A percentile compares a stretch with the other conserved stretches of the same genome.
Evolutionary conservation across 1,284 basidiomycete species (phyloP).

Genomic region (Phaffia rhodozyma): DNA sequence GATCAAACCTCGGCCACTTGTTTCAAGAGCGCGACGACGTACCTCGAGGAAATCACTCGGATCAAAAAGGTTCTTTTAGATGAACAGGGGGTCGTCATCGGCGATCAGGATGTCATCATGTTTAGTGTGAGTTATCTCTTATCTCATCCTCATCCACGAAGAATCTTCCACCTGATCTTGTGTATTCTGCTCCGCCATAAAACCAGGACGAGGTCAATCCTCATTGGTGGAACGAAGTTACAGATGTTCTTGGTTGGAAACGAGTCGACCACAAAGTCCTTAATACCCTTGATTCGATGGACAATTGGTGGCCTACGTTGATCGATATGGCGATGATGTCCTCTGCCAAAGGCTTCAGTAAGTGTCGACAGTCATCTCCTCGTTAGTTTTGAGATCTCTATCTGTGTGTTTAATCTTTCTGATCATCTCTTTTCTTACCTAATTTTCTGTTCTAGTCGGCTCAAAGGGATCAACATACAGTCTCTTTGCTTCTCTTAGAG

Average conservation of each 20-base stretch:
- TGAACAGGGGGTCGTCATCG: background rate
- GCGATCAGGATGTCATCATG: background rate
- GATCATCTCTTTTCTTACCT: background rate
- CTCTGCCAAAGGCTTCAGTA: conserved; percentile 5
- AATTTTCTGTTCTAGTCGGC: background rate
- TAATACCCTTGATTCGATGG: background rate
- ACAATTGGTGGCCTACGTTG: conserved; percentile 7
- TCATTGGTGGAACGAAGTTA: background rate
- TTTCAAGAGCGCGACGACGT: background rate
- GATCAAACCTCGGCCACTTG: background rate
- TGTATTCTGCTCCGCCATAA: no score
- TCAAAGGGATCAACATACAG: conserved; percentile 1
- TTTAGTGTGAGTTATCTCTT: background rate
- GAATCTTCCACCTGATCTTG: no score
- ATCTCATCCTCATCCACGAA: no score
- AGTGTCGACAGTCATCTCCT: background rate
- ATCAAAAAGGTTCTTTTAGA: background rate
- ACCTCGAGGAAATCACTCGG: background rate
- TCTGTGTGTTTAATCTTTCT: background rate
- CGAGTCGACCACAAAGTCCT: background rate
- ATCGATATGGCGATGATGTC: conserved; percentile 3
- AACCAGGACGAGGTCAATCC: background rate
- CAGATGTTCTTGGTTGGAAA: background rate
- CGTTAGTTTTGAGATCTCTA: no score
- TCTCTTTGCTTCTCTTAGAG: conserved; percentile 1